Conservation (phyloP, 2,329 filamentous ascomycete genomes). For the Xylariales sp. region DNA sequence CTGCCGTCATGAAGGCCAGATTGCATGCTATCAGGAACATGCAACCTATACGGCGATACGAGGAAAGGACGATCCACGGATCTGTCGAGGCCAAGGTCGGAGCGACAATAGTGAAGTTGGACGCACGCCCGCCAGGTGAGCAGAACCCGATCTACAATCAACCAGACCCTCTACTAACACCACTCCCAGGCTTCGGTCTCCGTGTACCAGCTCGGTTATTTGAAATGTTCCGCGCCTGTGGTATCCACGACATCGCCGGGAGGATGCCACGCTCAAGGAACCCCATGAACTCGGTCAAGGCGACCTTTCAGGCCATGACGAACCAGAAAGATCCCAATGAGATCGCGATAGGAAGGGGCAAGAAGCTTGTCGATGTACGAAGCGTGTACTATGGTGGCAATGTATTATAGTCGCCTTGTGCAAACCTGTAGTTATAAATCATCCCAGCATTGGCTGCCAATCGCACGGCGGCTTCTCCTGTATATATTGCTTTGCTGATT, state of each 20-base stretch:
- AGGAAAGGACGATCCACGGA: slow-evolving; percentile 87
- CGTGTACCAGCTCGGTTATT: slow-evolving; percentile 89
- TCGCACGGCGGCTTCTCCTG: neutral
- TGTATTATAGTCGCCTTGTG: slow-evolving; percentile 44
- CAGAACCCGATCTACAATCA: neutral
- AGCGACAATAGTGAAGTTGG: slow-evolving; percentile 79
- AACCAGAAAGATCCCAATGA: slow-evolving; percentile 84
- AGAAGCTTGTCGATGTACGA: slow-evolving; percentile 92
- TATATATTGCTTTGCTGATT: neutral
- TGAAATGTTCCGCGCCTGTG: slow-evolving; percentile 84
- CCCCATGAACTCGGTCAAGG: slow-evolving; percentile 97
- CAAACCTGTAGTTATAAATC: slow-evolving; percentile 8
- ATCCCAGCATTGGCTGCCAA: neutral
- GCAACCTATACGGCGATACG: slow-evolving; percentile 86
- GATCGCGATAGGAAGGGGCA: slow-evolving; percentile 81
- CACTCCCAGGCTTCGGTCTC: slow-evolving; percentile 75
- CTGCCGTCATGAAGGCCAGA: slow-evolving; percentile 67
- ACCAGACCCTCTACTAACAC: neutral
- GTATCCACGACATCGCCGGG: slow-evolving; percentile 82
- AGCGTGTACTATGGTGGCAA: slow-evolving; percentile 94
- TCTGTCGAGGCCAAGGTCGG: slow-evolving; percentile 79
- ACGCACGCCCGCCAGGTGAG: slow-evolving; percentile 81
- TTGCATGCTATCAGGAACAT: slow-evolving; percentile 86
- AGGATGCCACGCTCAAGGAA: slow-evolving; percentile 81
- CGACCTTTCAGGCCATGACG: slow-evolving; percentile 74